A percentile compares a stretch with the other conserved stretches of the same genome.
Evolutionary conservation across 2,329 filamentous ascomycete species (phyloP).

Genomic region (Botrytis byssoidea): DNA sequence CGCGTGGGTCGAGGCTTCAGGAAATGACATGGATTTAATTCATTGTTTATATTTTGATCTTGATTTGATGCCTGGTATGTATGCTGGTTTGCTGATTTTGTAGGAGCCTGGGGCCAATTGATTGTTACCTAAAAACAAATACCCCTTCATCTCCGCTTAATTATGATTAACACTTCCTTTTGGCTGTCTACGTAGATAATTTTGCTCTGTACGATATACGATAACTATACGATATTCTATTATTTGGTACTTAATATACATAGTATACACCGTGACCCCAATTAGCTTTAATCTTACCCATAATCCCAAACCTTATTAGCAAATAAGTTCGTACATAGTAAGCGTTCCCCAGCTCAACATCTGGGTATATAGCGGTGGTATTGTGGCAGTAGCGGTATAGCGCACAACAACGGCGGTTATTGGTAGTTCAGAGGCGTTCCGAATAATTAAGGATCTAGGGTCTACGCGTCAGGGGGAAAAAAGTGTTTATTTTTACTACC

Average conservation of each 20-base stretch:
- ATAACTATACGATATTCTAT: not conserved
- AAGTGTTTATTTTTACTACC: not conserved
- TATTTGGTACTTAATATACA: not conserved
- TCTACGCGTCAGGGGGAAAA: not conserved
- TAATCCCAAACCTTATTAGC: not conserved
- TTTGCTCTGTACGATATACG: not conserved
- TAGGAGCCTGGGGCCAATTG: not conserved
- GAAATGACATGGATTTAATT: not conserved
- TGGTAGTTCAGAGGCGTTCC: not conserved
- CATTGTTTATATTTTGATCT: not conserved
- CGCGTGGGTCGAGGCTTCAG: not conserved
- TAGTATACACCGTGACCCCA: not conserved
- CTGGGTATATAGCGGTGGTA: constrained; percentile 2
- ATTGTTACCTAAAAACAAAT: not conserved
- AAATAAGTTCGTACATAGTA: not conserved
- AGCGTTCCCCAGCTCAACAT: not conserved
- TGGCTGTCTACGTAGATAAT: not conserved
- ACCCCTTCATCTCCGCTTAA: not conserved
- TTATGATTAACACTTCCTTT: not conserved
- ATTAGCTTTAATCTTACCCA: not conserved
- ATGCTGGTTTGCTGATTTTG: not conserved
- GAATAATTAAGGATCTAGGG: not conserved
- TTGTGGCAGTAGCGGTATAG: not conserved
- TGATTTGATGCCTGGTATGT: not conserved
- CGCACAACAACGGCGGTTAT: not conserved